Evolutionary conservation across 129 eudicot genomes (phyloP).

Genomic region (Pulicaria dysenterica): DNA sequence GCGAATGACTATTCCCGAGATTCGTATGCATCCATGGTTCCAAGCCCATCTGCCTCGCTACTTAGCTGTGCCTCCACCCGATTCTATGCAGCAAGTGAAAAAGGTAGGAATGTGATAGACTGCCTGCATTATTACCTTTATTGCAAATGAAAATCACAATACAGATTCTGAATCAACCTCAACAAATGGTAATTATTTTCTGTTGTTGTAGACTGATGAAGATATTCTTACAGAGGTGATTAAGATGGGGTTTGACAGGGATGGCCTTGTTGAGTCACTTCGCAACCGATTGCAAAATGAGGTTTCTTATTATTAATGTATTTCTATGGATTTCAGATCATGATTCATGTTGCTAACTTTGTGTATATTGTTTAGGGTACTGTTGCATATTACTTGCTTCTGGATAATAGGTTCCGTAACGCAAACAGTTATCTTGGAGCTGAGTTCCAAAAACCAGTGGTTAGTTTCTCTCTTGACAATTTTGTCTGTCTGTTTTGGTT

Average conservation of each 20-base stretch:
- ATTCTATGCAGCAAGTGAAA: slow-evolving; percentile 90
- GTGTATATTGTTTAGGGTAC: slow-evolving; percentile 61
- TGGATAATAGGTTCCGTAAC: slow-evolving; percentile 85
- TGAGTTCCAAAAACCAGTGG: slow-evolving; percentile 91
- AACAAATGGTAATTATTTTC: not conserved
- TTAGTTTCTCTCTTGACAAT: slow-evolving; percentile 19
- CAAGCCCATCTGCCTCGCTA: slow-evolving; percentile 88
- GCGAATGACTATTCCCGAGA: slow-evolving; percentile 87
- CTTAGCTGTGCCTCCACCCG: slow-evolving; percentile 93
- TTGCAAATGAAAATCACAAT: not conserved
- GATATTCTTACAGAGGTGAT: slow-evolving; percentile 90
- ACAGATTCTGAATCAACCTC: not conserved
- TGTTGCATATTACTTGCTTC: slow-evolving; percentile 91
- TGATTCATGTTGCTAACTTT: slow-evolving; percentile 7
- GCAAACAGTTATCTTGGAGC: slow-evolving; percentile 93
- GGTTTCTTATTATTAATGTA: slow-evolving; percentile 35
- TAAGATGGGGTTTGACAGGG: slow-evolving; percentile 93
- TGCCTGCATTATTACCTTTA: not conserved
- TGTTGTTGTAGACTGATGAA: slow-evolving; percentile 71
- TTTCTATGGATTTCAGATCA: not conserved
- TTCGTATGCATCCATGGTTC: slow-evolving; percentile 81
- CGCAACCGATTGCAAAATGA: slow-evolving; percentile 91
- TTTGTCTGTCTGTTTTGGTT: not conserved
- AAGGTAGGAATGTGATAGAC: slow-evolving; percentile 46
- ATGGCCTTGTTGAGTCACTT: slow-evolving; percentile 74